phyloP scores from a whole-genome alignment of 441 rosid genomes.

The Brassica balearica region DNA sequence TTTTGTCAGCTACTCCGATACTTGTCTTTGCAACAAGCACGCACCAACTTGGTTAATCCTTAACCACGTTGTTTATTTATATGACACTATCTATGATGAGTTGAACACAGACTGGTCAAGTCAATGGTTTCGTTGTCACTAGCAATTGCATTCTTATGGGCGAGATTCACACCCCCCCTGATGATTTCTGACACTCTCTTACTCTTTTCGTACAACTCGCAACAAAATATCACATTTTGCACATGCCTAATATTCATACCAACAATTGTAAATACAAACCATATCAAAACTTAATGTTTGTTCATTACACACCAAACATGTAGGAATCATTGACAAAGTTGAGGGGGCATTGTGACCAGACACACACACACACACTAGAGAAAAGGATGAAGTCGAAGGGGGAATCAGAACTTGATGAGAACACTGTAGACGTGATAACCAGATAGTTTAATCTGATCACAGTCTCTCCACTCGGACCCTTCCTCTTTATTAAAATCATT shows the following conservation, averaged over 20 bases:
- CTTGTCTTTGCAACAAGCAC: background rate
- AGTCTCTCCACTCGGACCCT: conserved; percentile 79
- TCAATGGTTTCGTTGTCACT: background rate
- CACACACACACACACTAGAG: background rate
- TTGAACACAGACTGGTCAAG: background rate
- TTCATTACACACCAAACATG: background rate
- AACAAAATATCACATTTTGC: background rate
- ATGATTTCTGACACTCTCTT: conserved; percentile 47
- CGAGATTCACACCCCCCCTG: conserved; percentile 64
- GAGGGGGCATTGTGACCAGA: conserved; percentile 15
- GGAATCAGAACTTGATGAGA: conserved; percentile 69
- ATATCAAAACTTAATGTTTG: background rate
- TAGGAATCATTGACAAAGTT: background rate
- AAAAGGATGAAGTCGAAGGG: no score
- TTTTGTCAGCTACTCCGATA: background rate
- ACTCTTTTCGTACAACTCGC: conserved; percentile 8
- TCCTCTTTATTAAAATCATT: conserved; percentile 71
- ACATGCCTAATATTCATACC: background rate
- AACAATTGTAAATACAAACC: background rate
- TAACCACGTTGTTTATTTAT: background rate
- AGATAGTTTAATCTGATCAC: conserved; percentile 68
- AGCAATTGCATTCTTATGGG: conserved; percentile 80
- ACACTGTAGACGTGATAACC: conserved; percentile 77
- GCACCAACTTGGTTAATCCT: background rate
- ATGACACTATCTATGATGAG: background rate